A percentile compares a stretch with the other conserved stretches of the same genome.
Evolutionary conservation across 257 asterid genomes (phyloP).

Genomic region (Paulownia fortunei): DNA sequence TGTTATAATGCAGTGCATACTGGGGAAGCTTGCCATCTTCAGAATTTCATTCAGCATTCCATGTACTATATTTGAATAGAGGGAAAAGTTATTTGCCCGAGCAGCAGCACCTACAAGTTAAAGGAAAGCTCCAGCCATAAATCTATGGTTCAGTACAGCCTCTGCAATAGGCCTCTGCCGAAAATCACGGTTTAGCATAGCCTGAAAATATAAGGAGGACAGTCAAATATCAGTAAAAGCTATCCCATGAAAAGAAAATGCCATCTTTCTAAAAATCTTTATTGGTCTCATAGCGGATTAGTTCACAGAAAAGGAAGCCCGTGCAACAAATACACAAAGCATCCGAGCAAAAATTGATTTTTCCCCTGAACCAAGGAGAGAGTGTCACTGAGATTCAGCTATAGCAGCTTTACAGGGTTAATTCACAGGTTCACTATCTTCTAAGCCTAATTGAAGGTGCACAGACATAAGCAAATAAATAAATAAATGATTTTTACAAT

Average conservation of each 20-base stretch:
- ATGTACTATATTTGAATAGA: not conserved
- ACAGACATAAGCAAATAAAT: no score
- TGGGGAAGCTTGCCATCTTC: not conserved
- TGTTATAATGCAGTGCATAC: no score
- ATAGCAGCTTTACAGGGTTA: no score
- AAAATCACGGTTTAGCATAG: conserved; percentile 75
- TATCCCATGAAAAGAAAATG: not conserved
- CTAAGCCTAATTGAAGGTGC: no score
- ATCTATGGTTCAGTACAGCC: conserved; percentile 83
- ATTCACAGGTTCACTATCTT: no score
- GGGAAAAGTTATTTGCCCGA: not conserved
- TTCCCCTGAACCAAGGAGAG: no score
- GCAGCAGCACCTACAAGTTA: conserved; percentile 30
- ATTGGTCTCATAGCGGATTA: not conserved
- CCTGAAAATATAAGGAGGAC: conserved; percentile 45
- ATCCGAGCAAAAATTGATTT: no score
- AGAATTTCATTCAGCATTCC: not conserved
- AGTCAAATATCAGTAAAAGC: conserved; percentile 1
- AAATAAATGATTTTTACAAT: not conserved
- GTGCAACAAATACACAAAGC: no score
- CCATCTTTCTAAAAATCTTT: not conserved
- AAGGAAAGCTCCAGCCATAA: conserved; percentile 57
- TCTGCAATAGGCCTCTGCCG: conserved; percentile 87
- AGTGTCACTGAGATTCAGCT: no score
- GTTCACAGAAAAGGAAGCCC: not conserved